Conservation (phyloP, 2,329 filamentous ascomycete species). For the Scedosporium dehoogii region DNA sequence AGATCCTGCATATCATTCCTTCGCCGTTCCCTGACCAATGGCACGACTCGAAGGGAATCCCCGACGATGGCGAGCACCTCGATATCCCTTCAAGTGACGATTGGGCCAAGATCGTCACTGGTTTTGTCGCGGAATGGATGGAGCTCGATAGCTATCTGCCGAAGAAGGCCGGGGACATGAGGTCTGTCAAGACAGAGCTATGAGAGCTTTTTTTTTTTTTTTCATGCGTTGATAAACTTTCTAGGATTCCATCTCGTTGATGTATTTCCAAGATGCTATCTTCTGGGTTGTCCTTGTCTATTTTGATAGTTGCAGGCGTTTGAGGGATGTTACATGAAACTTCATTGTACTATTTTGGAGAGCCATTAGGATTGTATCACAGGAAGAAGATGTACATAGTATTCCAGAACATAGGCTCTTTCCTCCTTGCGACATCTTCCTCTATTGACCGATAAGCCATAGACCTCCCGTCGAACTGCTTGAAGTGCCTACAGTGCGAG, state of each 20-base stretch:
- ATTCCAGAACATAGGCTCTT: too few relatives aligned
- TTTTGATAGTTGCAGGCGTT: not conserved
- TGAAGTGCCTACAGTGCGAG: too few relatives aligned
- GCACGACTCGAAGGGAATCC: conserved; percentile 54
- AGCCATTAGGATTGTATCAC: not conserved
- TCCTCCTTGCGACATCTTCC: too few relatives aligned
- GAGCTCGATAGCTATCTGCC: conserved; percentile 47
- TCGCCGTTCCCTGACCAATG: conserved; percentile 73
- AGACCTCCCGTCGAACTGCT: too few relatives aligned
- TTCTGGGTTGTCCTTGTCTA: not conserved
- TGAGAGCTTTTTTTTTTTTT: not conserved
- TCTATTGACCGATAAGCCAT: too few relatives aligned
- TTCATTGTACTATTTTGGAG: not conserved
- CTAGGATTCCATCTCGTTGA: not conserved
- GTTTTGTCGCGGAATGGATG: conserved; percentile 87
- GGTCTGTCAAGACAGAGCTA: conserved; percentile 38
- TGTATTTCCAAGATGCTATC: not conserved
- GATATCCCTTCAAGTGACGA: conserved; percentile 73
- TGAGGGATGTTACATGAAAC: not conserved
- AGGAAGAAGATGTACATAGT: not conserved
- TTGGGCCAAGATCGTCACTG: conserved; percentile 76
- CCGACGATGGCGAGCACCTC: conserved; percentile 76
- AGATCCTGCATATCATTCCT: conserved; percentile 83
- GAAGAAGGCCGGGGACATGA: conserved; percentile 29
- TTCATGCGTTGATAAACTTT: not conserved